Evolutionary conservation across 352 stramenopile genomes (phyloP).

Genomic region (Pythium rhizo-oryzae): DNA sequence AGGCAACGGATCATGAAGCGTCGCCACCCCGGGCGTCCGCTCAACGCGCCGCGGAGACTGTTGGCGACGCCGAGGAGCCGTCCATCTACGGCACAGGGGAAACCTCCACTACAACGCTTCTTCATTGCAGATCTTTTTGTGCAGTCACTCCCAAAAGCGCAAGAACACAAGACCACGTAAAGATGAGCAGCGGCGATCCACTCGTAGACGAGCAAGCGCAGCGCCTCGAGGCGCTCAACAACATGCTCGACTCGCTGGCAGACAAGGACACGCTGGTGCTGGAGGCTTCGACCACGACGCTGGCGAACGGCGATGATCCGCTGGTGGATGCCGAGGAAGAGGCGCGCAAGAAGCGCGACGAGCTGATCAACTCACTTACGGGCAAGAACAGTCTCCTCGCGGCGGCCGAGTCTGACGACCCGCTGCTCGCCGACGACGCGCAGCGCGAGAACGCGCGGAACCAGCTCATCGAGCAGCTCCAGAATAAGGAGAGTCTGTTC

Average conservation of each 20-base stretch:
- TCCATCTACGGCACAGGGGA: neutral
- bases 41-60: neutral
- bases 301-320: conserved; percentile 3
- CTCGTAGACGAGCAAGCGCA: conserved; percentile 14
- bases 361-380: conserved; percentile 17
- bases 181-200: conserved; percentile 14
- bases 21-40: neutral
- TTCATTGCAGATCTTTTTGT: neutral
- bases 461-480: neutral
- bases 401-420: neutral
- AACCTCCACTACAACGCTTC: neutral
- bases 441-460: neutral
- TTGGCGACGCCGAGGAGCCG: neutral
- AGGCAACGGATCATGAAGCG: neutral
- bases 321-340: neutral
- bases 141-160: neutral
- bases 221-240: conserved; percentile 18
- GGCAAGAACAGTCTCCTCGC: neutral
- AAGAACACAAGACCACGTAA: neutral
- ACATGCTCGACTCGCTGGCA: conserved; percentile 18
- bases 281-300: neutral
- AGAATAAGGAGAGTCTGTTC: neutral
- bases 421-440: neutral
- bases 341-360: conserved; percentile 2
- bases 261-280: neutral